Evolutionary conservation across 768 basidiomycete genomes (phyloP), one percentile per base, ranked within the genome.

Genomic region (Kwoniella sp.): DNA sequence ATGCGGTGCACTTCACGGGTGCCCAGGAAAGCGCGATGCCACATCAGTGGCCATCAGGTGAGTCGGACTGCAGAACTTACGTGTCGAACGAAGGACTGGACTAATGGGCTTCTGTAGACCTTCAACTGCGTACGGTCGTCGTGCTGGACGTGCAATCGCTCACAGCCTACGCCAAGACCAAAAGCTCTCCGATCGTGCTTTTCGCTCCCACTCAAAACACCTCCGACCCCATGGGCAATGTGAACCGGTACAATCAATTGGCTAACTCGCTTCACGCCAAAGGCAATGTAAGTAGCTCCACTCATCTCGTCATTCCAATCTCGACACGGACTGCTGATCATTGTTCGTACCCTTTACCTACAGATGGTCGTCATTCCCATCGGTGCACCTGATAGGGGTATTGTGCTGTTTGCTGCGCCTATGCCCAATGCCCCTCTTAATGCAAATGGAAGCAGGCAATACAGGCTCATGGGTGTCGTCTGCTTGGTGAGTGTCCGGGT

Each of bases 291-390:
- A 50, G 65, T 66, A 7, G 29, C 41, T 54, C 30, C 29, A 45
- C 41, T n/a, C n/a, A 7, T 20, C 1, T n/a, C 31, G 20, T 20
- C 20, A 29, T 26, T 25, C 29, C 51, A n/a, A 31, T 17, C 20
- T 52, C 17, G 25, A 20, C 5, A 2, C 9, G 3, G 30, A 15
- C 48, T 26, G 38, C 54, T 56, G 45, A 56, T 66, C 34, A 52
- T 41, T 37, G 34, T 13, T 37, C 34, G 34, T 37, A 37, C 23
- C 26, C 45, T 7, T 26, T 28, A 17, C 8, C 34, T 17, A 11
- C 45, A 71, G 69, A 68, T 71, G 66, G 66, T 62, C 5, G 26
- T 68, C 22, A 62, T 71, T 22, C 58, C 58, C 28, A 48, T 71
- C n/a, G 70, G 67, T 11, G n/a, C 38, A 15, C 56, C 56, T 17